phyloP scores from a whole-genome alignment of 805 yeast genomes.

The Saccharomyces mikatae region DNA sequence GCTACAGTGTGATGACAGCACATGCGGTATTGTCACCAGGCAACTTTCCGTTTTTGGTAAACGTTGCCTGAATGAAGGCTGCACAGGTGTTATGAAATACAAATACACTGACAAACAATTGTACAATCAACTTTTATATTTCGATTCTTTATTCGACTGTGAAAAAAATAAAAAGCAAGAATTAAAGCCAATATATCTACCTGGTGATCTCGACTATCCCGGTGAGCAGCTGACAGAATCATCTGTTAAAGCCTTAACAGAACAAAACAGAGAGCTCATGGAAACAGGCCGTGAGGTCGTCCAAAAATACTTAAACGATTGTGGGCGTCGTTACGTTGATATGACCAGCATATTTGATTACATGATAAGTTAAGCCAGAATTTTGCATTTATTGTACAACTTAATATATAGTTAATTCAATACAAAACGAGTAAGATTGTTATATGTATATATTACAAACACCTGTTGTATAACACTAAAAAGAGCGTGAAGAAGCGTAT shows the following conservation, averaged over 20 bases:
- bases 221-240: conserved; percentile 33
- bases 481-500: neutral
- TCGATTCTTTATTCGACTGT: conserved; percentile 70
- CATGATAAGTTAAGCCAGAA: conserved; percentile 26
- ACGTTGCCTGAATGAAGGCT: conserved; percentile 55
- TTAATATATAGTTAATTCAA: neutral
- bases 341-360: conserved; percentile 72
- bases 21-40: conserved; percentile 73
- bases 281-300: conserved; percentile 49
- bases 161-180: conserved; percentile 58
- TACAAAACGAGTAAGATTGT: neutral
- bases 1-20: conserved; percentile 74
- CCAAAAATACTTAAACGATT: conserved; percentile 62
- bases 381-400: neutral
- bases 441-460: neutral
- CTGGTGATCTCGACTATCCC: conserved; percentile 31
- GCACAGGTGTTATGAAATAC: conserved; percentile 75
- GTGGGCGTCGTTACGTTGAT: conserved; percentile 85
- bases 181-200: conserved; percentile 46
- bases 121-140: conserved; percentile 78
- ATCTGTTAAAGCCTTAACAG: conserved; percentile 65
- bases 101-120: conserved; percentile 70
- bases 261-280: conserved; percentile 65
- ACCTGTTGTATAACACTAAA: neutral
- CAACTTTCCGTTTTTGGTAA: conserved; percentile 86